Base-by-base conservation (phyloP, 139 green algal genomes). In the Desmodesmus armatus region DNA sequence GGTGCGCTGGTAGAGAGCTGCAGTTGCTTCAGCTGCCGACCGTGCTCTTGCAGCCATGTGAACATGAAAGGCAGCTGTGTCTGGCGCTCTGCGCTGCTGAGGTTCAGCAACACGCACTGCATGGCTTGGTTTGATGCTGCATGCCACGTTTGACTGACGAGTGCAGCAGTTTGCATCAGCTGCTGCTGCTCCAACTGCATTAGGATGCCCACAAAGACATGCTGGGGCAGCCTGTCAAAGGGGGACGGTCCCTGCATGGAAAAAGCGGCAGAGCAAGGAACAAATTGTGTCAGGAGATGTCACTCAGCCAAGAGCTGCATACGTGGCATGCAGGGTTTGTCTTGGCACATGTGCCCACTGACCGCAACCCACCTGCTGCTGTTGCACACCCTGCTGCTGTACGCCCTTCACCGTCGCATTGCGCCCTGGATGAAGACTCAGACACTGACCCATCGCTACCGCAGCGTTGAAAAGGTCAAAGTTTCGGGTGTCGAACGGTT, bases 21-120 rank as follows among this genome's bases (percentile, higher is more conserved):
- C 0, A 82, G 76, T 55, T 71, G 55, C 76, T 82, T 53, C 25
- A 82, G 40, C 21, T 72, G 53, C 55, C 55, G 76, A 11, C 76
- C 76, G 31, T 72, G 60, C 37, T 25, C 27, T 2, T 53, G 23
- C 35, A 82, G 29, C 76, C 76, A 82, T 0, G 25, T 15, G 23
- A 72, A 19, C 27, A 82, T 25, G 35, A 55, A 2, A 0, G 37
- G n/a, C 6, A 72, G 25, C 55, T 33, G 35, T 2, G 37, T 5
- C 3, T 44, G 55, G 25, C 39, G 7, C 15, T 6, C 2, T 47
- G 1, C 25, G 39, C 43, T 62, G 71, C 71, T 53, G 37, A 82
- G 76, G 76, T 82, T 55, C 17, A 82, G 76, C 37, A 31, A 9
- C 53, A 82, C 29, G n/a, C 19, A 31, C 25, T 27, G 37, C 9